phyloP scores from a whole-genome alignment of 2,329 filamentous ascomycete genomes.

The Fusarium guadeloupense region DNA sequence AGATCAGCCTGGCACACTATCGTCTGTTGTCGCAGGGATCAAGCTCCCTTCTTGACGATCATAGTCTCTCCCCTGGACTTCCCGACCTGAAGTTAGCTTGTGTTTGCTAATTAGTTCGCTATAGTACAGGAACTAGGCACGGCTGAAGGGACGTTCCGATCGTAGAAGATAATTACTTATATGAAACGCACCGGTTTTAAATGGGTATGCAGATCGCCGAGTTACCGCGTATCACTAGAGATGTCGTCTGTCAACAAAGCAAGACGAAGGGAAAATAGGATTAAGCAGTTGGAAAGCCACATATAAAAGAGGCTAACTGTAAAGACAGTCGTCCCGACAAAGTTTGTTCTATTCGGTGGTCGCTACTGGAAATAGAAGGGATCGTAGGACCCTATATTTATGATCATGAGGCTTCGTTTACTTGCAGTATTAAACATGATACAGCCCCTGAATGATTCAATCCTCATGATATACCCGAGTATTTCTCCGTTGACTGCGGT shows the following conservation, averaged over 20 bases:
- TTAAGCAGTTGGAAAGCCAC: neutral
- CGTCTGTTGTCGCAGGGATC: neutral
- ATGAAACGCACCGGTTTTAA: neutral
- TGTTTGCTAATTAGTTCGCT: neutral
- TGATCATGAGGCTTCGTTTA: neutral
- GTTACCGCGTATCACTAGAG: too few relatives aligned
- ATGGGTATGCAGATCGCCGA: neutral
- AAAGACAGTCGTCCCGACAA: neutral
- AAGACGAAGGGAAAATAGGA: neutral
- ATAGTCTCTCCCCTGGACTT: neutral
- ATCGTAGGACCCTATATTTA: neutral
- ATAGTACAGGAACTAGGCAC: neutral
- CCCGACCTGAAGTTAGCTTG: neutral
- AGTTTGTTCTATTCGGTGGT: neutral
- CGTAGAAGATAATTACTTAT: neutral
- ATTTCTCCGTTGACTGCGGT: neutral
- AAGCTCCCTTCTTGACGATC: neutral
- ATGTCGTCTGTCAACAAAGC: neutral
- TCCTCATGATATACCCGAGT: neutral
- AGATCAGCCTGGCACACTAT: neutral
- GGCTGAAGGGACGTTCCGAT: neutral
- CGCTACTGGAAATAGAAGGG: neutral
- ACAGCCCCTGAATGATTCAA: slow-evolving; percentile 5
- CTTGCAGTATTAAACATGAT: too few relatives aligned
- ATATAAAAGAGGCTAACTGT: neutral